Evolutionary conservation across 2,329 filamentous ascomycete genomes (phyloP).

Genomic region (Nothophoma quercina): DNA sequence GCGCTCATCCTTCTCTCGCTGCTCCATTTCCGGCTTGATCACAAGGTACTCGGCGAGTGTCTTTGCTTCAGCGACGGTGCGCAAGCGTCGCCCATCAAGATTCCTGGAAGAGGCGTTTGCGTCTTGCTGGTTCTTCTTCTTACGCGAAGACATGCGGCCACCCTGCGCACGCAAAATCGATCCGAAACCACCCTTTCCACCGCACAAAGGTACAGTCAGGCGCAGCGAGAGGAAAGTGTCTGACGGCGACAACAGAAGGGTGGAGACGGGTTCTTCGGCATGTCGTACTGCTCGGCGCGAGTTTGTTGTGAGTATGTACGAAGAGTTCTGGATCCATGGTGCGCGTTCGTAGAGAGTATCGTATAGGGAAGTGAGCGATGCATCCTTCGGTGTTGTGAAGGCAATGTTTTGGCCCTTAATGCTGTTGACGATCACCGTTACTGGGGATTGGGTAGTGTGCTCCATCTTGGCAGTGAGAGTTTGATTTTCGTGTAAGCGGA

Average conservation of each 20-base stretch:
- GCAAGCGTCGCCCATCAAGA: constrained; percentile 84
- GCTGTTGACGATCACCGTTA: constrained; percentile 76
- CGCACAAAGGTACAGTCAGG: constrained; percentile 78
- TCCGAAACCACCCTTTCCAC: constrained; percentile 97
- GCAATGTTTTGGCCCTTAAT: constrained; percentile 85
- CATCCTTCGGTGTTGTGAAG: constrained; percentile 70
- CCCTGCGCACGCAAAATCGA: constrained; percentile 96
- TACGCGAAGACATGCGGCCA: constrained; percentile 96
- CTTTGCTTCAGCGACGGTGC: constrained; percentile 95
- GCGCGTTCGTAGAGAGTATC: constrained; percentile 66
- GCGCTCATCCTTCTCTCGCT: constrained; percentile 87
- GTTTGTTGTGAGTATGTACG: constrained; percentile 81
- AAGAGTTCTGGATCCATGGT: constrained; percentile 61
- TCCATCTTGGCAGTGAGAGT: constrained; percentile 29
- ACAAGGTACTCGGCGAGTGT: constrained; percentile 92
- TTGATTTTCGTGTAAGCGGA: too few species aligned
- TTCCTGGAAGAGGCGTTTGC: constrained; percentile 92
- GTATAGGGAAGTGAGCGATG: constrained; percentile 78
- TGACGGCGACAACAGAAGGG: constrained; percentile 63
- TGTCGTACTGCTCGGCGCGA: constrained; percentile 74
- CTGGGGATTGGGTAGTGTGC: constrained; percentile 30
- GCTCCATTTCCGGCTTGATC: constrained; percentile 96
- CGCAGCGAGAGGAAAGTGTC: constrained; percentile 83
- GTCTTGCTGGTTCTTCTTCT: constrained; percentile 83
- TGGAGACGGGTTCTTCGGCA: constrained; percentile 65